Evolutionary conservation across 306 rosid species (phyloP), one percentile per base, ranked within the genome.

Genomic region (Ceratonia siliqua): DNA sequence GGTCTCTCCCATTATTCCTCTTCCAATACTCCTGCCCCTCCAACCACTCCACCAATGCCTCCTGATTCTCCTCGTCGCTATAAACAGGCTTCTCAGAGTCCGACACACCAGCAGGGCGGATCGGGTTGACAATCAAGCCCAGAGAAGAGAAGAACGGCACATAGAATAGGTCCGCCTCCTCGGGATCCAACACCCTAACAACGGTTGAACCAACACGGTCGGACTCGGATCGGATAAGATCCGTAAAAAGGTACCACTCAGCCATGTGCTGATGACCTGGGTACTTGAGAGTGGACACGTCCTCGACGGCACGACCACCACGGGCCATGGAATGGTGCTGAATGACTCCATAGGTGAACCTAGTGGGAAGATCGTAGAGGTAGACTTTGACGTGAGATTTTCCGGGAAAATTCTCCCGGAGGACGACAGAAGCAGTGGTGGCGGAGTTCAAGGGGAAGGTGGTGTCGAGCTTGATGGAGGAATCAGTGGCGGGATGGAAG

Each of bases 251-350:
- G 74, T 89, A 89, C 99, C 99, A 94, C 75, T 94, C 99, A 8
- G 92, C 84, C 99, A 94, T 94, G 81, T 92, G 95, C 82, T 92
- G 97, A 73, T 94, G 99, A 8, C 99, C 99, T 0, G 99, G 99
- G 81, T 92, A 94, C 73, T 81, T 85, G 55, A 90, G 85, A 25
- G 59, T 39, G 2, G 83, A 1, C 24, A 68, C 28, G 69, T 75
- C 82, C 0, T 25, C 68, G 18, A 14, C 62, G 28, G 78, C 74
- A 6, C 68, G 85, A 48, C 80, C 80, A 1, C 93, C 96, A 68
- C 96, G 97, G n/a, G 97, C 94, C 12, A 88, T n/a, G 5, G 85
- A 74, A 50, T 92, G 96, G 32, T 89, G 90, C 41, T 79, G 78
- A 62, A 93, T 87, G 39, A 93, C 70, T 15, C 91, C 96, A 42